A percentile compares a stretch with the other conserved stretches of the same genome.
Evolutionary conservation across 345 rosid species (phyloP).

Genomic region (Erysimum cheiranthoides): DNA sequence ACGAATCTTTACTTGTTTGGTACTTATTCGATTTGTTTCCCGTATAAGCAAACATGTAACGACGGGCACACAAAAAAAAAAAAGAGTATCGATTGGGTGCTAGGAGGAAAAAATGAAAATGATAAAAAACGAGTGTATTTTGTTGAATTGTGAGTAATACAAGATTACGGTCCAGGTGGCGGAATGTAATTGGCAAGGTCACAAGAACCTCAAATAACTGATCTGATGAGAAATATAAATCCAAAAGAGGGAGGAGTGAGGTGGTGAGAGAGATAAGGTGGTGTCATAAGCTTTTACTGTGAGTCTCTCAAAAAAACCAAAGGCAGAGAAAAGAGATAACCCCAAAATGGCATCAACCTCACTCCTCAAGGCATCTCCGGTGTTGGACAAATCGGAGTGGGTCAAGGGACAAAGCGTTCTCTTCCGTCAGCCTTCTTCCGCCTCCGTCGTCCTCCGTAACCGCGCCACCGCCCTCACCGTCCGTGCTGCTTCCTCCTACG

Average conservation of each 20-base stretch:
- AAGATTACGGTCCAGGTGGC: slow-evolving; percentile 76
- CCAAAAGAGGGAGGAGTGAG: slow-evolving; percentile 44
- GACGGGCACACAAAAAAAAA: not conserved
- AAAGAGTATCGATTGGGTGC: slow-evolving; percentile 22
- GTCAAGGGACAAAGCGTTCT: slow-evolving; percentile 71
- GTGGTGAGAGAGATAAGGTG: slow-evolving; percentile 45
- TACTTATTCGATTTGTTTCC: slow-evolving; percentile 17
- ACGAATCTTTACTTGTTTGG: slow-evolving; percentile 2
- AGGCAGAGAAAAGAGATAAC: slow-evolving; percentile 28
- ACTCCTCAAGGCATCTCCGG: slow-evolving; percentile 79
- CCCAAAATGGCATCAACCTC: slow-evolving; percentile 85
- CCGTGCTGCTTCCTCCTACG: slow-evolving; percentile 82
- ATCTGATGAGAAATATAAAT: slow-evolving; percentile 65
- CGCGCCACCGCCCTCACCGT: slow-evolving; percentile 59
- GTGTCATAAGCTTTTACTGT: slow-evolving; percentile 40
- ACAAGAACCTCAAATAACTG: slow-evolving; percentile 78
- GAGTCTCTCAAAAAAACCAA: slow-evolving; percentile 39
- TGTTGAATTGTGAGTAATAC: slow-evolving; percentile 23
- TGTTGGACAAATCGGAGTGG: slow-evolving; percentile 84
- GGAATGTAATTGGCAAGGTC: slow-evolving; percentile 46
- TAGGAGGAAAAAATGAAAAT: not conserved
- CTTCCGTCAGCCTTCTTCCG: slow-evolving; percentile 64
- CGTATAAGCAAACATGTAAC: slow-evolving; percentile 27
- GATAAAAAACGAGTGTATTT: not conserved
- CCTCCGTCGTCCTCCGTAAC: slow-evolving; percentile 58